Percentiles rank a stretch among this genome's conserved stretches.
Conservation (phyloP, 768 basidiomycete species). For the Tylopilus sp. region DNA sequence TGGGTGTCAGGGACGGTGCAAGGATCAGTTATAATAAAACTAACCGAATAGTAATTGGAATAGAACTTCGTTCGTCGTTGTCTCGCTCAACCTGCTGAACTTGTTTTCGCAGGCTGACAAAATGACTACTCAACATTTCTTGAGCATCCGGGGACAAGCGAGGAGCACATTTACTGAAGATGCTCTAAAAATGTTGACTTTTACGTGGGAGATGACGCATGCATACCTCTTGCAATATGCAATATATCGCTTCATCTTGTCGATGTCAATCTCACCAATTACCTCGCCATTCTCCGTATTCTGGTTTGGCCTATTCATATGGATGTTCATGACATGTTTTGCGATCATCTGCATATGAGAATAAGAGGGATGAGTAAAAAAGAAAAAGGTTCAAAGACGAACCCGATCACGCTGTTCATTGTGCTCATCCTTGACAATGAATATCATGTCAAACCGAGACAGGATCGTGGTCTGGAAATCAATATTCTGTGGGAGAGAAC, state of each 20-base stretch:
- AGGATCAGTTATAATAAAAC: conserved; percentile 21
- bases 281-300: conserved; percentile 57
- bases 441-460: conserved; percentile 99
- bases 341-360: conserved; percentile 72
- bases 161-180: conserved; percentile 87
- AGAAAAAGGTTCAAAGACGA: conserved; percentile 19
- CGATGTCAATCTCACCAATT: conserved; percentile 88
- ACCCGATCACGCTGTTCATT: conserved; percentile 91
- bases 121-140: conserved; percentile 95
- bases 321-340: conserved; percentile 97
- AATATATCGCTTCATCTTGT: conserved; percentile 98
- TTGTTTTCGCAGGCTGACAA: conserved; percentile 88
- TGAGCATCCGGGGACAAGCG: conserved; percentile 90
- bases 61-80: conserved; percentile 95
- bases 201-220: conserved; percentile 14
- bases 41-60: conserved; percentile 95
- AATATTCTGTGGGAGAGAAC: conserved; percentile 58
- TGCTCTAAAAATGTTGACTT: neutral
- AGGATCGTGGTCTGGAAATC: conserved; percentile 98
- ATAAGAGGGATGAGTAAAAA: neutral
- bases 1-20: conserved; percentile 1
- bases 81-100: conserved; percentile 95
- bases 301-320: conserved; percentile 87
- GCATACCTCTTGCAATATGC: conserved; percentile 91
- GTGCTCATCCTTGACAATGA: conserved; percentile 97